Evolutionary conservation across 768 basidiomycete species (phyloP), one percentile per base, ranked within the genome.

Genomic region (Mycena kentingensis): DNA sequence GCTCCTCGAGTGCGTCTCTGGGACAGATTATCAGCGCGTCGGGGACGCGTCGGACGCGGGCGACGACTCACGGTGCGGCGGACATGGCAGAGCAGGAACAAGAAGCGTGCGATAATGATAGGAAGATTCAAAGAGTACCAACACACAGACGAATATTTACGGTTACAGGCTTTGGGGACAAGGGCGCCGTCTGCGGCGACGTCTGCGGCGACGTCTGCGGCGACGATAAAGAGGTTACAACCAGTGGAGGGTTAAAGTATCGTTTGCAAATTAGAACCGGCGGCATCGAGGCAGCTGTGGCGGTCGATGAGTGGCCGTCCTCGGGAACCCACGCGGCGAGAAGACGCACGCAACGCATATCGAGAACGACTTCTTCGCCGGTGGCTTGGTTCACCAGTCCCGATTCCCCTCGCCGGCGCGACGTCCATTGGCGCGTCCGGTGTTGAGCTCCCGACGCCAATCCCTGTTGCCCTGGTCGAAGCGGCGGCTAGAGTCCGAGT

Each of bases 1-100:
- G 80, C 67, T 90, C 90, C 69, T 83, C 82, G 52, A n/a, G n/a
- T n/a, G 81, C 78, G 12, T 83, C 72, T 10, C 41, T 42, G 24
- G 6, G 7, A 25, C 8, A 11, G 22, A n/a, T 12, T 42, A 11
- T 24, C 44, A 82, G 65, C n/a, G 85, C 83, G 57, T 85, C 83
- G 64, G 77, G 73, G 34, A 70, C 63, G 64, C 68, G 65, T 36
- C n/a, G 41, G 21, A n/a, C n/a, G n/a, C n/a, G n/a, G n/a, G n/a
- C n/a, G 41, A n/a, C 41, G 10, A 42, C 41, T 42, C 19, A 42
- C 36, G 45, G 27, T 15, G 15, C 27, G 11, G 69, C 54, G 27
- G 77, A 72, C 74, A 78, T 77, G 62, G 52, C n/a, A n/a, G n/a
- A n/a, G n/a, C n/a, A n/a, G n/a, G n/a, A n/a, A 26, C 58, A 61